Percentiles rank a stretch among this genome's conserved stretches.
Evolutionary conservation across 495 filamentous ascomycete genomes (phyloP).

Genomic region (Pyrenopolyporus hunteri): DNA sequence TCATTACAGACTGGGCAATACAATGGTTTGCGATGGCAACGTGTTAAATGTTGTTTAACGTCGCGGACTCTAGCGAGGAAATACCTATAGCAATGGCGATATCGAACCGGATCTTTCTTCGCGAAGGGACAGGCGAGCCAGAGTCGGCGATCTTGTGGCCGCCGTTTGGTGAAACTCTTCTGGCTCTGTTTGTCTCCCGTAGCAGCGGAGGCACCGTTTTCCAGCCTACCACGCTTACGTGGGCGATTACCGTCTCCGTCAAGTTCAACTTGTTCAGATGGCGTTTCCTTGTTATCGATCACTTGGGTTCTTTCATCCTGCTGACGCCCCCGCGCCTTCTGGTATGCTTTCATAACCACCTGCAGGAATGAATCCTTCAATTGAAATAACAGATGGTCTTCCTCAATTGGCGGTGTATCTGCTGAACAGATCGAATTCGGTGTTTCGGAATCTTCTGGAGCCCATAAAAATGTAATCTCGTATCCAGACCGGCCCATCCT

Average conservation of each 20-base stretch:
- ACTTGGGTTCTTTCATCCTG: slow-evolving; percentile 6
- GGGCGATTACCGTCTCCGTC: slow-evolving; percentile 14
- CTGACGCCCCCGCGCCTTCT: slow-evolving; percentile 14
- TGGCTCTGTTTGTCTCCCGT: slow-evolving; percentile 23
- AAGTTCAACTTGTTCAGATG: slow-evolving; percentile 4
- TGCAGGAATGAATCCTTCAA: slow-evolving; percentile 33
- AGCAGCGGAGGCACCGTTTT: slow-evolving; percentile 5
- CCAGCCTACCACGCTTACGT: slow-evolving; percentile 22
- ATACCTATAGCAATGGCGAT: slow-evolving; percentile 41
- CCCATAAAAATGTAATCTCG: slow-evolving; percentile 28
- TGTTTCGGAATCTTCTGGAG: slow-evolving; percentile 28
- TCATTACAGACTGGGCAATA: slow-evolving; percentile 43
- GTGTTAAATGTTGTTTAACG: slow-evolving; percentile 46
- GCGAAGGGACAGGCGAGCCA: slow-evolving; percentile 45
- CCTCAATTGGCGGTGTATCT: slow-evolving; percentile 30
- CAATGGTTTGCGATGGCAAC: slow-evolving; percentile 41
- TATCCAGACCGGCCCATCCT: slow-evolving; percentile 37
- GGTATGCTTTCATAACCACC: slow-evolving; percentile 28
- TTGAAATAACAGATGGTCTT: slow-evolving; percentile 26
- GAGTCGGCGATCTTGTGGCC: slow-evolving; percentile 29
- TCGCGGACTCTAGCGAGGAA: slow-evolving; percentile 42
- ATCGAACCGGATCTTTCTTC: slow-evolving; percentile 41
- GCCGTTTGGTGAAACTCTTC: slow-evolving; percentile 12
- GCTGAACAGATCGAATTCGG: slow-evolving; percentile 32
- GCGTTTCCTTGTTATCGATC: slow-evolving; percentile 10